Evolutionary conservation across 441 rosid genomes (phyloP).

Genomic region (Erodium trifolium): DNA sequence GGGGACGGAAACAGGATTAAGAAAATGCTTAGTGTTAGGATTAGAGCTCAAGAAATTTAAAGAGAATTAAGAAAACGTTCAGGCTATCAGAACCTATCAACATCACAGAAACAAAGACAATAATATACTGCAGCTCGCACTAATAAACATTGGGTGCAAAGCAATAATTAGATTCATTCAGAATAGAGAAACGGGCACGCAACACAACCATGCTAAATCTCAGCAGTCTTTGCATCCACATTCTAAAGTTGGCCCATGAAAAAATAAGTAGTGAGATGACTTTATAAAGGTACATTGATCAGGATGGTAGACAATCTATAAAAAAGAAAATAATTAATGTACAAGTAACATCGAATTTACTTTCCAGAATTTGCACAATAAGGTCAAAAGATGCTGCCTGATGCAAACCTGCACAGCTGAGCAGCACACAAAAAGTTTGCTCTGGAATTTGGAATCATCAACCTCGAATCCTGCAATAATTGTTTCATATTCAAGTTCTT

Average conservation of each 20-base stretch:
- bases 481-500: slow-evolving; percentile 16
- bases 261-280: slow-evolving; percentile 7
- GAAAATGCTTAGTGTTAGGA: not conserved
- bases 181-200: not conserved
- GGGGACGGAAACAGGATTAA: not conserved
- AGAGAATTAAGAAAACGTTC: no score
- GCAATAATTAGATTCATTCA: not conserved
- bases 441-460: slow-evolving; percentile 13
- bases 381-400: slow-evolving; percentile 16
- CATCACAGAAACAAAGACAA: not conserved
- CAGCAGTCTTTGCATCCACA: not conserved
- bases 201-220: not conserved
- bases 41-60: not conserved
- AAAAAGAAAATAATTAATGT: not conserved
- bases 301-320: not conserved
- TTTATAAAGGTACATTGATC: not conserved
- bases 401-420: slow-evolving; percentile 12
- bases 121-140: not conserved
- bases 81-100: not conserved
- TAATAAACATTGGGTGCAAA: not conserved
- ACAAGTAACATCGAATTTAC: slow-evolving; percentile 6
- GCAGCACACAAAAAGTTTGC: slow-evolving; percentile 7
- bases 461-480: slow-evolving; percentile 17
- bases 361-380: slow-evolving; percentile 14
- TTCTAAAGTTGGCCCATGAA: not conserved